These are phyloP conservation scores for Solanum chilense DNA, from an alignment of 257 asterid genomes.

Conservation along the genomic window DNA sequence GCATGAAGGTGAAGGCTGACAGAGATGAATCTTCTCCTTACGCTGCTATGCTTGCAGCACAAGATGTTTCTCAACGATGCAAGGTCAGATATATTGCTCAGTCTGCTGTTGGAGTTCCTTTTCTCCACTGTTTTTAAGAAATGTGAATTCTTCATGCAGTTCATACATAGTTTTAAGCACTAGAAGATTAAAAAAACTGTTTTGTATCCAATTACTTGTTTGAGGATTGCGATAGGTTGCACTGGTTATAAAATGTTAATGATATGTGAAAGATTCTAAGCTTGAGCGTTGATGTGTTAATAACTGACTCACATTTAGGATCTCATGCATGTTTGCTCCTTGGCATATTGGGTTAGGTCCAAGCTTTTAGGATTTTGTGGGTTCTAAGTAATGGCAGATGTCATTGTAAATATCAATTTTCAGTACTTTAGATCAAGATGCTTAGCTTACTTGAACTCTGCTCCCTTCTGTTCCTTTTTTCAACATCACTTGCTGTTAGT, in stretches of 20 bases:
- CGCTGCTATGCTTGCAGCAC: slow-evolving; percentile 98
- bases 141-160: not conserved
- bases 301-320: not conserved
- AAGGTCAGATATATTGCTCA: slow-evolving; percentile 28
- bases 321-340: not conserved
- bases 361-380: not conserved
- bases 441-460: not conserved
- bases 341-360: not conserved
- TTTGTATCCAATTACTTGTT: not conserved
- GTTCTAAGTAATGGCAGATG: not conserved
- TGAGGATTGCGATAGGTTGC: not conserved
- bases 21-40: slow-evolving; percentile 94
- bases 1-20: slow-evolving; percentile 91
- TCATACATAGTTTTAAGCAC: not conserved
- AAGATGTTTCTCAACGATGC: slow-evolving; percentile 82
- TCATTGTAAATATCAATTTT: not conserved
- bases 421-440: not conserved
- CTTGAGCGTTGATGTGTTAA: not conserved
- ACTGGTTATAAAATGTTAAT: not conserved
- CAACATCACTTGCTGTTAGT: not conserved
- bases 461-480: not conserved
- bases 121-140: not conserved
- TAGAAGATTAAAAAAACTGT: not conserved
- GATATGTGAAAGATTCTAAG: not conserved
- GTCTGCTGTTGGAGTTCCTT: not conserved